These are phyloP conservation scores for Colletotrichum neosansevieriae DNA, from an alignment of 2,329 filamentous ascomycete genomes.

Conservation along the genomic window DNA sequence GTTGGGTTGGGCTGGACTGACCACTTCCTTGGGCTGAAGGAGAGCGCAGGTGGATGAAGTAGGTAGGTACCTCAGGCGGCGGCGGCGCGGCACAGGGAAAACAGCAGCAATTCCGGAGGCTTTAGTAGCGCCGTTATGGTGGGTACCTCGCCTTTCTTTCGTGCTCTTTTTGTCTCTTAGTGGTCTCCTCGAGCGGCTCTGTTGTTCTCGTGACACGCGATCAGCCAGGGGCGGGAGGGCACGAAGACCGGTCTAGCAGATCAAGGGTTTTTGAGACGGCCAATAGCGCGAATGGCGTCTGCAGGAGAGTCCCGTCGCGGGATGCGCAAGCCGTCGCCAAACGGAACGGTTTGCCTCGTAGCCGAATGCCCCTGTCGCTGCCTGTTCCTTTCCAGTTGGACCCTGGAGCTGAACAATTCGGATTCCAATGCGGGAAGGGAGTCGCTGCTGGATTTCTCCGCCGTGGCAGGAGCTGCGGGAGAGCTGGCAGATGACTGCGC, in stretches of 20 bases:
- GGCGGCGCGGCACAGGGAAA: neutral
- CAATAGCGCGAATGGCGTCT: constrained; percentile 3
- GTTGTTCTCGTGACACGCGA: constrained; percentile 39
- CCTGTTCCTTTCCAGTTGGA: constrained; percentile 30
- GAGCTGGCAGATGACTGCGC: constrained; percentile 23
- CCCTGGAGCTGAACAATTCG: constrained; percentile 26
- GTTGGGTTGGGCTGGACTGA: constrained; percentile 27
- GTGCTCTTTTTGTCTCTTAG: constrained; percentile 11
- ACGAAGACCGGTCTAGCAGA: neutral
- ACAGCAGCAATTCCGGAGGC: constrained; percentile 3
- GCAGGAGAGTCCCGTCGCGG: neutral
- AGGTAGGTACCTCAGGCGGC: too few relatives aligned
- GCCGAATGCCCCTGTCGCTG: constrained; percentile 32
- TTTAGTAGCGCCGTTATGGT: constrained; percentile 11
- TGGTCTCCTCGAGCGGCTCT: constrained; percentile 5
- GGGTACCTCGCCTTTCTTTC: neutral
- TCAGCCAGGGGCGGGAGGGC: constrained; percentile 22
- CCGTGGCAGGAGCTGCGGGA: constrained; percentile 7
- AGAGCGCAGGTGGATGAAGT: neutral
- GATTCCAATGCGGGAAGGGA: constrained; percentile 19
- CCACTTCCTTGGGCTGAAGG: constrained; percentile 5
- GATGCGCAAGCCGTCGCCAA: constrained; percentile 33
- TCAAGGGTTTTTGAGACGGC: constrained; percentile 18
- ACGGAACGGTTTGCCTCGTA: constrained; percentile 35
- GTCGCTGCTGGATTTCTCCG: constrained; percentile 16